A percentile compares a stretch with the other conserved stretches of the same genome.
Evolutionary conservation across 495 filamentous ascomycete genomes (phyloP).

Genomic region (Aspergillus ostianus): DNA sequence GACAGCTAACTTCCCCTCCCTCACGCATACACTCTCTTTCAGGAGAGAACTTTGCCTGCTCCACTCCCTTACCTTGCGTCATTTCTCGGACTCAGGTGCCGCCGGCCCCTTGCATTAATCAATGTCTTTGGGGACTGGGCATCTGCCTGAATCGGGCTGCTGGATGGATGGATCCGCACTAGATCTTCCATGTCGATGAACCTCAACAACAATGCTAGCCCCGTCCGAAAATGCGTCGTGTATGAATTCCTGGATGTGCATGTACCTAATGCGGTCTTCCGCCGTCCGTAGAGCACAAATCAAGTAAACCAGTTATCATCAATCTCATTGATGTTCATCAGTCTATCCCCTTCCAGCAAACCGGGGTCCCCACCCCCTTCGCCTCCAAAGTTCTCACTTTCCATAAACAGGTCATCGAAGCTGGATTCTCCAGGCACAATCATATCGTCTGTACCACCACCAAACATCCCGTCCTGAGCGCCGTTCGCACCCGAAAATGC

Average conservation of each 20-base stretch:
- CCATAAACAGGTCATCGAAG: conserved; percentile 52
- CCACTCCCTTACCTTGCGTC: background rate
- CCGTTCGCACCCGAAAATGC: conserved; percentile 9
- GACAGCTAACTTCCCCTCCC: background rate
- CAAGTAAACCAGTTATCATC: conserved; percentile 47
- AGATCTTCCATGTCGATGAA: background rate
- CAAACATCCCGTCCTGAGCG: conserved; percentile 7
- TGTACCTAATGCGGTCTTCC: background rate
- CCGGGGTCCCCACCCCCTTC: conserved; percentile 33
- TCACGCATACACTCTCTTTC: background rate
- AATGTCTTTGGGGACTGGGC: background rate
- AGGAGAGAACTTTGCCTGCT: background rate
- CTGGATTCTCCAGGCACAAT: conserved; percentile 48
- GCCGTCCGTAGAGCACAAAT: conserved; percentile 6
- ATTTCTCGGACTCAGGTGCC: background rate
- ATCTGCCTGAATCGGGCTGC: background rate
- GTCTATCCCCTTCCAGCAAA: conserved; percentile 38
- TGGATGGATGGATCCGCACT: background rate
- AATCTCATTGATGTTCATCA: conserved; percentile 46
- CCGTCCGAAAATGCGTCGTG: background rate
- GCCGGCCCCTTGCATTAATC: background rate
- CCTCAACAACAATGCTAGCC: background rate
- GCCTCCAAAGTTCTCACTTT: conserved; percentile 39
- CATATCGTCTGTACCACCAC: conserved; percentile 33
- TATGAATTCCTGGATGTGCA: background rate